Percentiles rank a stretch among this genome's conserved stretches.
Evolutionary conservation across 2,329 filamentous ascomycete genomes (phyloP).

Genomic region (Ophiostoma pallidulum): DNA sequence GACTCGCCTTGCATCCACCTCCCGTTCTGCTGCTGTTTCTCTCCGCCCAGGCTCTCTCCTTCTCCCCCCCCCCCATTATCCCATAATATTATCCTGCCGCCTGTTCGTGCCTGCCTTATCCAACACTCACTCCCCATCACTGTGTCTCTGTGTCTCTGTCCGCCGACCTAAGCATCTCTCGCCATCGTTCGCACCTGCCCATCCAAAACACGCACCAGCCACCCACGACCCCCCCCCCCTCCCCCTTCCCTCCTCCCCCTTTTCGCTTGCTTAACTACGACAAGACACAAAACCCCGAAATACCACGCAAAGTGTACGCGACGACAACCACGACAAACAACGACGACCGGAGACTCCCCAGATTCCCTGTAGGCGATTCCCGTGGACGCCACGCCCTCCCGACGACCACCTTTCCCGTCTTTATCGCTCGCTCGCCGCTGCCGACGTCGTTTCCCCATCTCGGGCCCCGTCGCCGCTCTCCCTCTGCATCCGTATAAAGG

Average conservation of each 20-base stretch:
- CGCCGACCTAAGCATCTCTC: neutral
- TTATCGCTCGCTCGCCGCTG: neutral
- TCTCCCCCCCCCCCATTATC: neutral
- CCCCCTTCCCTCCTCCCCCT: neutral
- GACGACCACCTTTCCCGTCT: neutral
- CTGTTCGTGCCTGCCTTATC: neutral
- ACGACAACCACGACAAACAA: neutral
- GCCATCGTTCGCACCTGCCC: neutral
- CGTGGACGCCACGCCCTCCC: neutral
- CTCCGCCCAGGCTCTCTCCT: slow-evolving; percentile 1
- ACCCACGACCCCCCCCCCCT: too few species aligned
- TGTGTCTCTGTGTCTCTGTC: neutral
- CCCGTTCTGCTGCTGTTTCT: slow-evolving; percentile 2
- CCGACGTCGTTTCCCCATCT: neutral
- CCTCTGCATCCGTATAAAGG: neutral
- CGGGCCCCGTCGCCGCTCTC: neutral
- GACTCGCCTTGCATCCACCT: slow-evolving; percentile 4
- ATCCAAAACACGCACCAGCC: neutral
- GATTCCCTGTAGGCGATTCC: neutral
- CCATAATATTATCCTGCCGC: neutral
- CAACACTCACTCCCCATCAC: neutral
- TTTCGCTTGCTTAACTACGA: neutral
- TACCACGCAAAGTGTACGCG: slow-evolving; percentile 1
- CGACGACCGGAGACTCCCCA: neutral
- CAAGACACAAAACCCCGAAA: neutral